Conservation (phyloP, 192 early-diverging fungal species). For the Gonapodya prolifera region DNA sequence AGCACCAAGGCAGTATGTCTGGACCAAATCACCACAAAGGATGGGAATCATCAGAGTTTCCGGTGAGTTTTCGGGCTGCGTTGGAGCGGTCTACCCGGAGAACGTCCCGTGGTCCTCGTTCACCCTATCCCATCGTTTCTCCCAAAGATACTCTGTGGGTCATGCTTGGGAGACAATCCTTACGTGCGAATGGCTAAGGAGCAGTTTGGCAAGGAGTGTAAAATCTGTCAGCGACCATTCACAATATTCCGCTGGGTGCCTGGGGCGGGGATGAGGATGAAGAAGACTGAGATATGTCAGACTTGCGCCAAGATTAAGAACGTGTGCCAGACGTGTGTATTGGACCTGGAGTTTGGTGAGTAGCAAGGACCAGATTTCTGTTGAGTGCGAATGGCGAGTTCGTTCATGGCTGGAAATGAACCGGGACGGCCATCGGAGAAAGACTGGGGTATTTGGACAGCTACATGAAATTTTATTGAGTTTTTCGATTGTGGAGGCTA, state of each 20-base stretch:
- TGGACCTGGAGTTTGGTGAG: constrained; percentile 82
- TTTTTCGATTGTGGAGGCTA: too few relatives aligned
- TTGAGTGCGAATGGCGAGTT: too few relatives aligned
- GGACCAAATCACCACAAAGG: background rate
- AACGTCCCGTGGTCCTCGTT: background rate
- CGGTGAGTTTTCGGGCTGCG: too few relatives aligned
- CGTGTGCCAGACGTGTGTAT: constrained; percentile 91
- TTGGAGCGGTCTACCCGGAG: too few relatives aligned
- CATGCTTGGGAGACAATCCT: constrained; percentile 93
- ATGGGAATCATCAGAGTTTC: too few relatives aligned
- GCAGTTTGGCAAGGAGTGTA: constrained; percentile 44
- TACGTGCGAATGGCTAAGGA: constrained; percentile 83
- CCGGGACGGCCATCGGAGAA: too few relatives aligned
- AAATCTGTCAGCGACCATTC: constrained; percentile 80
- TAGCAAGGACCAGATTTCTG: background rate
- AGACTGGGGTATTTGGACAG: too few relatives aligned
- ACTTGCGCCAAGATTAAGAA: constrained; percentile 98
- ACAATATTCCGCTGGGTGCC: constrained; percentile 96
- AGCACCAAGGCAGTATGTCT: too few relatives aligned
- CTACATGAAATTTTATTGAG: too few relatives aligned
- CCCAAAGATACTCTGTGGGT: constrained; percentile 72
- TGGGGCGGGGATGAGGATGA: constrained; percentile 86
- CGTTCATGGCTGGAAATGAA: too few relatives aligned
- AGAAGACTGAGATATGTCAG: constrained; percentile 97
- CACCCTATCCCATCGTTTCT: background rate